phyloP scores from a whole-genome alignment of 2,329 filamentous ascomycete species.

The Waltergamsia citrina region DNA sequence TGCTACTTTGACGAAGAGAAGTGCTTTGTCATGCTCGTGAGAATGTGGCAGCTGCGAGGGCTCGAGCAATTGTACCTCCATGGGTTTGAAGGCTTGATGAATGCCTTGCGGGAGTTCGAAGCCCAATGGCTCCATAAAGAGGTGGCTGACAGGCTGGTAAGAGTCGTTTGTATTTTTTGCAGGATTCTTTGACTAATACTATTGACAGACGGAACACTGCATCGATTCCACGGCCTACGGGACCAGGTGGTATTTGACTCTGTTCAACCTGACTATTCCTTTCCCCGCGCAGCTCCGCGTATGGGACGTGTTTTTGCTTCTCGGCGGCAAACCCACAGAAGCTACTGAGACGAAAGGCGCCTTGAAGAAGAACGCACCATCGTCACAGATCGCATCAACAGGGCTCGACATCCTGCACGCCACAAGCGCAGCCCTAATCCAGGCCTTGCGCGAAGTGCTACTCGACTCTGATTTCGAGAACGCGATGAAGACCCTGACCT shows the following conservation, averaged over 20 bases:
- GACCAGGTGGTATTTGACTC: slow-evolving; percentile 91
- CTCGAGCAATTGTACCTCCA: slow-evolving; percentile 75
- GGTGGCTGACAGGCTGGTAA: slow-evolving; percentile 71
- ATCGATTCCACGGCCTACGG: slow-evolving; percentile 91
- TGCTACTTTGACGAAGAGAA: slow-evolving; percentile 96
- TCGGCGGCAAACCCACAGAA: slow-evolving; percentile 45
- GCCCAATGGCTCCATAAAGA: slow-evolving; percentile 74
- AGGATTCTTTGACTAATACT: neutral
- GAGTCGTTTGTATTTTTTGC: slow-evolving; percentile 18
- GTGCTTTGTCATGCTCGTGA: slow-evolving; percentile 92
- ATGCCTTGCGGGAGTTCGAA: slow-evolving; percentile 77
- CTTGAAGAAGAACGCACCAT: neutral
- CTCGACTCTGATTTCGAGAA: slow-evolving; percentile 95
- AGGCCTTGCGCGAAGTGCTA: slow-evolving; percentile 80
- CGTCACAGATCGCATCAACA: slow-evolving; percentile 4
- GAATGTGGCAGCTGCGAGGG: slow-evolving; percentile 83
- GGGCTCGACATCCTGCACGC: slow-evolving; percentile 86
- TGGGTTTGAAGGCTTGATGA: slow-evolving; percentile 81
- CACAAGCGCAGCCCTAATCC: slow-evolving; percentile 79
- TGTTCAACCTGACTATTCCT: slow-evolving; percentile 95
- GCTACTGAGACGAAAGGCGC: neutral
- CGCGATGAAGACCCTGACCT: slow-evolving; percentile 93
- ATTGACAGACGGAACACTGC: slow-evolving; percentile 56
- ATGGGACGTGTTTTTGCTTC: slow-evolving; percentile 96
- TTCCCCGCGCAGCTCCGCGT: slow-evolving; percentile 90